phyloP scores from a whole-genome alignment of 2,329 filamentous ascomycete species.

The Aspergillus phoenicis region DNA sequence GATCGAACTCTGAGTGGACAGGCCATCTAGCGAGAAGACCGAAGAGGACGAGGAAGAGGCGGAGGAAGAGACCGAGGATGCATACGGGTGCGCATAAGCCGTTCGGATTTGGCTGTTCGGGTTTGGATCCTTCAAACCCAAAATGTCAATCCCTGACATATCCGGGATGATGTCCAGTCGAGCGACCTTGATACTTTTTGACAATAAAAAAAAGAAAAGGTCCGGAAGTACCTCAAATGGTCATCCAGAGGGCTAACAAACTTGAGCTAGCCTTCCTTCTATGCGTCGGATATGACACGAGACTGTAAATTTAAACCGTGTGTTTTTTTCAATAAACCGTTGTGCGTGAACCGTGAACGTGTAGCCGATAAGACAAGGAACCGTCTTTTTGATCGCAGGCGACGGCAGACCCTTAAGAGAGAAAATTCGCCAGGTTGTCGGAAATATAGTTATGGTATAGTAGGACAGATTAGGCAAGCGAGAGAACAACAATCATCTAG shows the following conservation, averaged over 20 bases:
- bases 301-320: constrained; percentile 23
- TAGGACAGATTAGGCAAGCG: constrained; percentile 10
- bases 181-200: constrained; percentile 21
- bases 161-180: constrained; percentile 35
- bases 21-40: constrained; percentile 70
- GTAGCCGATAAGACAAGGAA: constrained; percentile 31
- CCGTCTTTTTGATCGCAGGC: constrained; percentile 35
- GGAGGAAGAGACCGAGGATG: constrained; percentile 71
- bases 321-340: constrained; percentile 33
- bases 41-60: constrained; percentile 76
- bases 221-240: constrained; percentile 21
- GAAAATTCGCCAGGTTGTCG: constrained; percentile 31
- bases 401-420: constrained; percentile 34
- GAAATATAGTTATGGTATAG: not conserved
- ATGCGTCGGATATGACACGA: constrained; percentile 19
- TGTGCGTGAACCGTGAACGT: constrained; percentile 36
- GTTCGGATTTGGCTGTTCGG: constrained; percentile 40
- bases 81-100: constrained; percentile 60
- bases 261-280: constrained; percentile 11
- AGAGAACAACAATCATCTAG: constrained; percentile 7
- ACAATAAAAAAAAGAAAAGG: constrained; percentile 22
- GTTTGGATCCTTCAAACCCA: constrained; percentile 46
- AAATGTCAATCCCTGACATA: constrained; percentile 49
- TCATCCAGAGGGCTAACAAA: constrained; percentile 16
- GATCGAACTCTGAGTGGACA: constrained; percentile 69